A percentile compares a stretch with the other conserved stretches of the same genome.
Conservation (phyloP, 768 basidiomycete species). For the Tricholoma hemisulphureum region DNA sequence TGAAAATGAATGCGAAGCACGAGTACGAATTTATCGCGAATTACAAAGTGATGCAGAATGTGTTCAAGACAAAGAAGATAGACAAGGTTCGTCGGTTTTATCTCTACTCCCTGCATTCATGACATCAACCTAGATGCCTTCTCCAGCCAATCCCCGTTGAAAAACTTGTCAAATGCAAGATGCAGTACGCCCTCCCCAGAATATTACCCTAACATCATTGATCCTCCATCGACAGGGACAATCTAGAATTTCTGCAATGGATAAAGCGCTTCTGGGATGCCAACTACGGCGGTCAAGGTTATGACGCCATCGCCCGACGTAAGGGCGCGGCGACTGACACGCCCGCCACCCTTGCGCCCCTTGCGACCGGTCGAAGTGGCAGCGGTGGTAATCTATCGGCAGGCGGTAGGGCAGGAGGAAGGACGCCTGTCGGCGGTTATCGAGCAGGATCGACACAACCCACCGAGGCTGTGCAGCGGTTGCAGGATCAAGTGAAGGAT, state of each 20-base stretch:
- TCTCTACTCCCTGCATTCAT: neutral
- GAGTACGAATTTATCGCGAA: slow-evolving; percentile 96
- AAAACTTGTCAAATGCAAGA: slow-evolving; percentile 93
- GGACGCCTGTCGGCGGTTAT: slow-evolving; percentile 70
- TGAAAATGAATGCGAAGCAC: slow-evolving; percentile 95
- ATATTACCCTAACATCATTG: neutral
- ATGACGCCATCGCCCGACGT: slow-evolving; percentile 81
- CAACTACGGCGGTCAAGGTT: slow-evolving; percentile 83
- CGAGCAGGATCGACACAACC: slow-evolving; percentile 65
- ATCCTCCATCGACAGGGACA: slow-evolving; percentile 59
- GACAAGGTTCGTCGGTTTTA: slow-evolving; percentile 67
- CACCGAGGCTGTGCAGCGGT: slow-evolving; percentile 61
- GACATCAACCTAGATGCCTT: slow-evolving; percentile 10
- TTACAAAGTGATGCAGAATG: slow-evolving; percentile 92
- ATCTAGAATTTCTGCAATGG: slow-evolving; percentile 99
- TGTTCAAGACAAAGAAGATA: slow-evolving; percentile 89
- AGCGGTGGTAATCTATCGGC: slow-evolving; percentile 23
- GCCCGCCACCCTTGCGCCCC: slow-evolving; percentile 76
- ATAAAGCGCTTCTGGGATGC: slow-evolving; percentile 93
- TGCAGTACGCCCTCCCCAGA: slow-evolving; percentile 72
- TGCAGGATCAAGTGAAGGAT: slow-evolving; percentile 81
- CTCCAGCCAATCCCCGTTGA: slow-evolving; percentile 92
- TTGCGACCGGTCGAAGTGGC: slow-evolving; percentile 42
- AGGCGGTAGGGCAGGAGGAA: slow-evolving; percentile 55
- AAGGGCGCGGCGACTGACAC: slow-evolving; percentile 75